A percentile compares a stretch with the other conserved stretches of the same genome.
phyloP scores from a whole-genome alignment of 768 basidiomycete species.

The Favolaschia claudopus region DNA sequence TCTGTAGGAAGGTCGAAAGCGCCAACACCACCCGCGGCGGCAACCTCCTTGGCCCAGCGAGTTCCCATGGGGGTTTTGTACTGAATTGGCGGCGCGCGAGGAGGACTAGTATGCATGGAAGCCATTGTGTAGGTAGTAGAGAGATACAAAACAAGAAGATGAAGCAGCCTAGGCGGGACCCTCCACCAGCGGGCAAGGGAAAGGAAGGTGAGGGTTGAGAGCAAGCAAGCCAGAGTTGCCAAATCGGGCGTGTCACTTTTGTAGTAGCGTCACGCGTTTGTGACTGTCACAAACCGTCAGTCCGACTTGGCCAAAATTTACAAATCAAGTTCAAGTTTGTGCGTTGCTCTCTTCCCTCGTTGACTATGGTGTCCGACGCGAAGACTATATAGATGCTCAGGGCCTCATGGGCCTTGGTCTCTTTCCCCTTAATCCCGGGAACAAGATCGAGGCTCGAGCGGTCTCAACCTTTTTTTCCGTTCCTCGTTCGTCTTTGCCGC shows the following conservation, averaged over 20 bases:
- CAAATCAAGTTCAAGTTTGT: slow-evolving; percentile 21
- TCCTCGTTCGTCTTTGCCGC: slow-evolving; percentile 10
- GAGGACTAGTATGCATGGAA: slow-evolving; percentile 60
- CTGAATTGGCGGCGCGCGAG: slow-evolving; percentile 74
- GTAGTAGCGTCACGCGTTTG: slow-evolving; percentile 31
- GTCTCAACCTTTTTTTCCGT: slow-evolving; percentile 12
- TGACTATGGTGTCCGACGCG: not conserved
- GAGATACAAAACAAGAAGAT: slow-evolving; percentile 36
- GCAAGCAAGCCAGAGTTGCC: slow-evolving; percentile 18
- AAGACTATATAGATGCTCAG: slow-evolving; percentile 40
- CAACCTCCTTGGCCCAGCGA: slow-evolving; percentile 89
- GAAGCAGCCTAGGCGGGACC: slow-evolving; percentile 44
- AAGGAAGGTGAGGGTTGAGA: slow-evolving; percentile 17
- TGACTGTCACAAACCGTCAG: too few species aligned
- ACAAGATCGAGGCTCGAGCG: slow-evolving; percentile 26
- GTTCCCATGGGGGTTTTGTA: slow-evolving; percentile 77
- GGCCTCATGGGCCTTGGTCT: slow-evolving; percentile 43
- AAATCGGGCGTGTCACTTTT: slow-evolving; percentile 17
- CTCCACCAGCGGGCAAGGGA: slow-evolving; percentile 54
- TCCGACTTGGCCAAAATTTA: slow-evolving; percentile 10
- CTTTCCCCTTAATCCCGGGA: slow-evolving; percentile 33
- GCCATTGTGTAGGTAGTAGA: slow-evolving; percentile 42
- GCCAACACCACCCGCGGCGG: slow-evolving; percentile 72
- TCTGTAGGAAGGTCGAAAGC: slow-evolving; percentile 87
- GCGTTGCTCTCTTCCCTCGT: not conserved